Percentiles rank a stretch among this genome's conserved stretches.
These are phyloP conservation scores for Tagetes erecta DNA, from an alignment of 129 eudicot genomes.

Conservation along the genomic window DNA sequence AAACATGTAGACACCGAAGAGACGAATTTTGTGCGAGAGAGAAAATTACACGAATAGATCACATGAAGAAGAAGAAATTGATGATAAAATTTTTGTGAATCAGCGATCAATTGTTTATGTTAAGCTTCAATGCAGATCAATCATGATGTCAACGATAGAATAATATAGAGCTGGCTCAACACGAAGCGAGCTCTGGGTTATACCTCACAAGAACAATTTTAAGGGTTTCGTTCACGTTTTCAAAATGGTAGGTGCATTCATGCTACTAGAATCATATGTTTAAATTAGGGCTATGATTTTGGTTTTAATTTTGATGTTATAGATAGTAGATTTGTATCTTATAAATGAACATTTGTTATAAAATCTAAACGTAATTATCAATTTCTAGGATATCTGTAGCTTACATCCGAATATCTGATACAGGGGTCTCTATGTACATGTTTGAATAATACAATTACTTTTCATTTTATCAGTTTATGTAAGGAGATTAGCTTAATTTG, in stretches of 20 bases:
- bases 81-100: slow-evolving; percentile 13
- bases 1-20: slow-evolving; percentile 27
- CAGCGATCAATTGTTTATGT: not conserved
- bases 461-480: not conserved
- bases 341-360: not conserved
- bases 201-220: not conserved
- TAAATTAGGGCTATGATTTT: slow-evolving; percentile 9
- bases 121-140: slow-evolving; percentile 21
- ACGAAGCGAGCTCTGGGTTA: slow-evolving; percentile 23
- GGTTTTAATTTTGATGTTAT: not conserved
- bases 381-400: not conserved
- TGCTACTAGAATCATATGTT: slow-evolving; percentile 4
- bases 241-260: slow-evolving; percentile 32
- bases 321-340: not conserved
- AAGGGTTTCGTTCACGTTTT: slow-evolving; percentile 25
- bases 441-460: not conserved
- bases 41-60: slow-evolving; percentile 11
- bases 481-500: not conserved
- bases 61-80: not conserved
- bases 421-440: not conserved
- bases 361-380: not conserved
- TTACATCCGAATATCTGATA: too few relatives aligned
- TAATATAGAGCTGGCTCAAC: slow-evolving; percentile 16
- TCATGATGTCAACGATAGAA: not conserved
- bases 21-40: slow-evolving; percentile 20